Evolutionary conservation across 306 rosid genomes (phyloP), one percentile per base, ranked within the genome.

Genomic region (Macrotyloma uniflorum): DNA sequence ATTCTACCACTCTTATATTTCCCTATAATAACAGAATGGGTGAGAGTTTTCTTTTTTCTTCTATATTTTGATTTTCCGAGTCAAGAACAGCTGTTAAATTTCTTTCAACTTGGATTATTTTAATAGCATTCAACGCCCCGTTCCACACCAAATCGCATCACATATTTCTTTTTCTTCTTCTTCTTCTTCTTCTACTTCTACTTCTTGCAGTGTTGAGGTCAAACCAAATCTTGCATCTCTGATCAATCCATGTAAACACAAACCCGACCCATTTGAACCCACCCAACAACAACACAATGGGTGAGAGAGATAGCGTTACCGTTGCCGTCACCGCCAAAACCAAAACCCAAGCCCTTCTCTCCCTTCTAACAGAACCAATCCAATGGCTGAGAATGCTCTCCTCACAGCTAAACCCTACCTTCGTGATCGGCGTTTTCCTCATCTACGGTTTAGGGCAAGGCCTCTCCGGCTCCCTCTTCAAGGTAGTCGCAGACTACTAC

Each of bases 371-470:
- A 2, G 58, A 84, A 67, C 90, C 91, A 6, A 10, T 91, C 23
- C 51, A 59, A 73, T 91, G 96, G 96, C 24, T 91, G 0, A 22
- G 36, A 73, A 83, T 67, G 85, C 91, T 91, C 5, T 82, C 90
- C 0, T 20, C 85, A 1, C 12, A 81, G n/a, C 88, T 91, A 0
- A 79, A 63, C 79, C 83, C 87, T 4, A 80, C 78, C 38, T 89
- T 89, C 77, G 53, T 89, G 36, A 8, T 82, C 3, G 96, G 91
- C 6, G 80, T 92, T 0, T 62, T 90, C 65, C 61, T 90, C 3
- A 67, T 88, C 8, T 83, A 92, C 61, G 96, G 96, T 1, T 30
- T 92, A 26, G 85, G 90, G 16, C 93, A 90, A 26, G 97, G 97
- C 24, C 89, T 92, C 80, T 79, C 90, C 0, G 85, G 87, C 3